A percentile compares a stretch with the other conserved stretches of the same genome.
phyloP scores from a whole-genome alignment of 805 yeast genomes.

The Komagataella populi region DNA sequence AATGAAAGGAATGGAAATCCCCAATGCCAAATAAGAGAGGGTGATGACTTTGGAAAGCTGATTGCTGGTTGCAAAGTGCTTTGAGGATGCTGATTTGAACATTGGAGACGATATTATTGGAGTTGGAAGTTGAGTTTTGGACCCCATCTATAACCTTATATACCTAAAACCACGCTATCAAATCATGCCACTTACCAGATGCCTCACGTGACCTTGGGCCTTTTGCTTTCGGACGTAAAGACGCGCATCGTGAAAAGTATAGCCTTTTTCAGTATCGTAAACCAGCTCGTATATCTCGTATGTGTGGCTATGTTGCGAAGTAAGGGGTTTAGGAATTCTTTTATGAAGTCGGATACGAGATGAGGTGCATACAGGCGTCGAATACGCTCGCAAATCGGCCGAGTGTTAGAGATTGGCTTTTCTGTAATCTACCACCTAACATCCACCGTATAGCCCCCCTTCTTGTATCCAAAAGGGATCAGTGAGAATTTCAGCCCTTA shows the following conservation, averaged over 20 bases:
- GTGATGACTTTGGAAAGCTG: constrained; percentile 11
- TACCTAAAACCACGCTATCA: background rate
- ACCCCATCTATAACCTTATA: background rate
- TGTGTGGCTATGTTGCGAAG: background rate
- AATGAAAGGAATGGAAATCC: constrained; percentile 18
- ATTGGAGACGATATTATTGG: background rate
- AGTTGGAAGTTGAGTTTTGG: background rate
- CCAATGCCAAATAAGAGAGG: constrained; percentile 17
- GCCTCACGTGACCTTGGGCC: background rate
- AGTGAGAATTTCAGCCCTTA: background rate
- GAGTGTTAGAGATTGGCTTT: background rate
- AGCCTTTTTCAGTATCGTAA: background rate
- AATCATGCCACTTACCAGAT: background rate
- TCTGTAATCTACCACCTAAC: background rate
- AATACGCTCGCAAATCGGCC: background rate
- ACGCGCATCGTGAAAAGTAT: background rate
- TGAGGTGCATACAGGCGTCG: background rate
- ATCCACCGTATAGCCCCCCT: background rate
- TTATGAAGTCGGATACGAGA: background rate
- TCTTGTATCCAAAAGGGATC: background rate
- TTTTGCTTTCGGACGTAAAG: background rate
- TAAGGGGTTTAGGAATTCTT: background rate
- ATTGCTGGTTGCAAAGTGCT: background rate
- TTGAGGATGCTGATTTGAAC: background rate
- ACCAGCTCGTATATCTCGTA: background rate